These are phyloP conservation scores for Cotoneaster glaucophyllus DNA, from an alignment of 306 rosid species.

Conservation along the genomic window DNA sequence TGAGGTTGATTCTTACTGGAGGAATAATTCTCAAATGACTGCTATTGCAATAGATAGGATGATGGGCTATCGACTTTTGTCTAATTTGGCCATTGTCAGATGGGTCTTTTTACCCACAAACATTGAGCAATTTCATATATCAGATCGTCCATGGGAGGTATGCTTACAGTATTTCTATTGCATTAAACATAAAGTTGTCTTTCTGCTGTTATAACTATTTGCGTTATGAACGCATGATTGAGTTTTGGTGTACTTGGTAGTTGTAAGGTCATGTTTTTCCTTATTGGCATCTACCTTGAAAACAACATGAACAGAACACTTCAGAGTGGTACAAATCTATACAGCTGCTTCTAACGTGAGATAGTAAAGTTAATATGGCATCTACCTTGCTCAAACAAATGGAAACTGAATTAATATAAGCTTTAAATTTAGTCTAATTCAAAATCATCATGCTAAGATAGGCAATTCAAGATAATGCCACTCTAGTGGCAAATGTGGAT, in stretches of 20 bases:
- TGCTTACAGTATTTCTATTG: neutral
- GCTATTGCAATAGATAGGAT: slow-evolving; percentile 94
- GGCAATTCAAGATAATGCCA: neutral
- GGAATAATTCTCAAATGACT: slow-evolving; percentile 88
- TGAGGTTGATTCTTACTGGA: slow-evolving; percentile 83
- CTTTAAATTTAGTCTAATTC: neutral
- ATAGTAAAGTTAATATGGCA: neutral
- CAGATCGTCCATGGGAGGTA: slow-evolving; percentile 99
- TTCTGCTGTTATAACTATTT: neutral
- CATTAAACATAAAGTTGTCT: neutral
- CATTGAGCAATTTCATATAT: slow-evolving; percentile 72
- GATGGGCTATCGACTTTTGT: slow-evolving; percentile 96
- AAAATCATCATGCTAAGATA: neutral
- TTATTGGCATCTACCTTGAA: neutral
- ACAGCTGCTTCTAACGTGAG: neutral
- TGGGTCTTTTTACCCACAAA: slow-evolving; percentile 92
- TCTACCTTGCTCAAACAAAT: neutral
- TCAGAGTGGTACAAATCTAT: neutral
- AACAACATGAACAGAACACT: neutral
- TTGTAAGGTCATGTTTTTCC: neutral
- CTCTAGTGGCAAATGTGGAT: neutral
- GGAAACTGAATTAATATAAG: neutral
- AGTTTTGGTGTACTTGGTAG: neutral
- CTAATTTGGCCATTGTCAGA: slow-evolving; percentile 89
- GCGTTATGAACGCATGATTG: neutral